Evolutionary conservation across 345 rosid species (phyloP), one percentile per base, ranked within the genome.

Genomic region (Chamaenerion angustifolium): DNA sequence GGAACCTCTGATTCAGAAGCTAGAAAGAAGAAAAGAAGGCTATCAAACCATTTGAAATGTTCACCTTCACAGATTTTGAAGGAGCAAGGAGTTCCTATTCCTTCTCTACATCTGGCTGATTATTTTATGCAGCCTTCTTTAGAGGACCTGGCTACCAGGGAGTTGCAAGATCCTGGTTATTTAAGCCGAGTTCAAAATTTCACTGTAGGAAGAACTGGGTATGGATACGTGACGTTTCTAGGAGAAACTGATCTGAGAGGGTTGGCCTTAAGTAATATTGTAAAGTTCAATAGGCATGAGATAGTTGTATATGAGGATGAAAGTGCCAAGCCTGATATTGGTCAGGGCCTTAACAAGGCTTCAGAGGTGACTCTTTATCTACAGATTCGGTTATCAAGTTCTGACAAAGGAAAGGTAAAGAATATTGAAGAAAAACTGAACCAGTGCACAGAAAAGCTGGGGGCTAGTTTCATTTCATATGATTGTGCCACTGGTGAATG

Each of bases 261-360:
- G 57, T 55, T 92, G 62, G 73, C 80, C 45, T 51, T 87, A 53
- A 90, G 78, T 71, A 67, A 55, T 49, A 76, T 82, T 64, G 89
- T 92, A 56, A 78, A 74, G 78, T 82, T 87, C 46, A 55, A 11
- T 51, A 76, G 82, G 67, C 79, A 87, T 66, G 78, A 74, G 62
- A 71, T 87, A 1, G 70, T 74, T 66, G 96, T 92, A 17, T 87
- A 92, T 63, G 88, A 71, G 58, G 89, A 92, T 58, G 96, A 87
- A 56, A 64, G 49, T 56, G 55, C 62, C 40, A 87, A 92, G 73
- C 98, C 98, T 45, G 58, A 46, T 49, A 76, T 72, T 53, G 96
- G 96, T 46, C 70, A 70, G 61, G 89, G 96, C 44, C 85, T 92
- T 55, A 87, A 92, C 70, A 92, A 92, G 74, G 61, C 85, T 60